Evolutionary conservation across 495 filamentous ascomycete genomes (phyloP).

Genomic region (Amniculicola lignicola): DNA sequence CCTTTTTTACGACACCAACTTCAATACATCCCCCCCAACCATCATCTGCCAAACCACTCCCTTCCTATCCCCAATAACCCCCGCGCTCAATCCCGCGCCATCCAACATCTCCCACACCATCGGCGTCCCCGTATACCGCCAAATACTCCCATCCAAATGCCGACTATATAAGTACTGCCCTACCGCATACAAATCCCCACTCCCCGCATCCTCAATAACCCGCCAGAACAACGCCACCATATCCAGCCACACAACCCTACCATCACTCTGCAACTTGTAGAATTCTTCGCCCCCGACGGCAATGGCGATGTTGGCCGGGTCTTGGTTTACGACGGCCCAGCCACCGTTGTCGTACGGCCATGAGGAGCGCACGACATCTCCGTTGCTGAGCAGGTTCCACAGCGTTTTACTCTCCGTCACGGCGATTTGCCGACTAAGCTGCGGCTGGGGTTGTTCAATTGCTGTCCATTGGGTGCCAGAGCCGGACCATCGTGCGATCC

Average conservation of each 20-base stretch:
- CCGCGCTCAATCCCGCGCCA: background rate
- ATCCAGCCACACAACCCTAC: conserved; percentile 23
- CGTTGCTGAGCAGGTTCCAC: conserved; percentile 17
- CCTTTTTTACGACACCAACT: conserved; percentile 15
- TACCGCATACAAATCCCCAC: conserved; percentile 4
- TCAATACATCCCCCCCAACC: conserved; percentile 12
- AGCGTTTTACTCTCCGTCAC: conserved; percentile 22
- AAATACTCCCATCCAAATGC: conserved; percentile 22
- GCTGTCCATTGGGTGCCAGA: conserved; percentile 17
- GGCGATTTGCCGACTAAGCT: conserved; percentile 19
- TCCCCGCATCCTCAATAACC: conserved; percentile 8
- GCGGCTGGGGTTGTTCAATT: conserved; percentile 18
- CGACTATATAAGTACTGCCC: conserved; percentile 18
- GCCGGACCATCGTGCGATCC: conserved; percentile 30
- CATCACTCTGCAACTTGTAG: conserved; percentile 28
- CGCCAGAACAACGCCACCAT: conserved; percentile 3
- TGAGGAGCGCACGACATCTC: conserved; percentile 22
- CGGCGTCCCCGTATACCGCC: conserved; percentile 30
- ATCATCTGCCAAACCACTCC: conserved; percentile 23
- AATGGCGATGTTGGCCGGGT: conserved; percentile 17
- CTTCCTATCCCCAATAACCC: conserved; percentile 19
- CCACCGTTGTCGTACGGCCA: conserved; percentile 14
- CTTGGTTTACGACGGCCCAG: conserved; percentile 20
- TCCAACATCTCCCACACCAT: conserved; percentile 23
- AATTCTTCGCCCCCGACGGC: conserved; percentile 29